Evolutionary conservation across 352 stramenopile species (phyloP), one percentile per base, ranked within the genome.

Genomic region (Globisporangium okanoganense): DNA sequence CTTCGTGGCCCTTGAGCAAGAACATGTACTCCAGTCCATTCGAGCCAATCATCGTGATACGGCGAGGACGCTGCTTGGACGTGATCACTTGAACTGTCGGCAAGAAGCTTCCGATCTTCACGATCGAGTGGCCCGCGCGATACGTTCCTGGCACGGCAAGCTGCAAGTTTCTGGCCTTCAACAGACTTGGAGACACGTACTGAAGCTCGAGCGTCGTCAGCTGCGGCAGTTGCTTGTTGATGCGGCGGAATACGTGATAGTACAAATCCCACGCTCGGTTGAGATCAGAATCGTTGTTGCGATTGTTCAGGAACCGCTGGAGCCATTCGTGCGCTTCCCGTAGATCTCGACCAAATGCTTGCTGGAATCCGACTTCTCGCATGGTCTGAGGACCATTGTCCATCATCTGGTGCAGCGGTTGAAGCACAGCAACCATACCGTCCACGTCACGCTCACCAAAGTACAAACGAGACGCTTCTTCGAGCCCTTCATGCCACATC

Each of bases 11-110:
- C 76, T 99, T 99, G 1, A 99, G 83, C 49, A 99, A 75, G 67
- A 99, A 99, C 62, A 98, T 91, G 84, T 99, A 99, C 69, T 99
- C 90, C 43, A 97, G 81, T 0, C 97, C 97, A 74, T 99, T 97
- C 56, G 92, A 97, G 20, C 97, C 98, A 10, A 91, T 68, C 33
- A 99, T 96, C 13, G 85, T 97, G 25, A 99, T 98, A 59, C 80
- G 78, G 2, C 98, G 85, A 38, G 98, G 98, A 29, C 97, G 84
- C 70, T 99, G 97, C 70, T 99, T 99, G 56, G 92, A 99, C 51
- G 94, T 95, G 59, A 99, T 99, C 2, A 99, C 95, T 38, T 95
- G 82, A 36, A 99, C 90, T 24, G 79, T 95, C 8, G 90, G 84
- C 45, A 94, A 78, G 65, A 99, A 99, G 54, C 75, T 83, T 2